A percentile compares a stretch with the other conserved stretches of the same genome.
Evolutionary conservation across 2,329 filamentous ascomycete genomes (phyloP).

Genomic region (Aphanoascus verrucosus): DNA sequence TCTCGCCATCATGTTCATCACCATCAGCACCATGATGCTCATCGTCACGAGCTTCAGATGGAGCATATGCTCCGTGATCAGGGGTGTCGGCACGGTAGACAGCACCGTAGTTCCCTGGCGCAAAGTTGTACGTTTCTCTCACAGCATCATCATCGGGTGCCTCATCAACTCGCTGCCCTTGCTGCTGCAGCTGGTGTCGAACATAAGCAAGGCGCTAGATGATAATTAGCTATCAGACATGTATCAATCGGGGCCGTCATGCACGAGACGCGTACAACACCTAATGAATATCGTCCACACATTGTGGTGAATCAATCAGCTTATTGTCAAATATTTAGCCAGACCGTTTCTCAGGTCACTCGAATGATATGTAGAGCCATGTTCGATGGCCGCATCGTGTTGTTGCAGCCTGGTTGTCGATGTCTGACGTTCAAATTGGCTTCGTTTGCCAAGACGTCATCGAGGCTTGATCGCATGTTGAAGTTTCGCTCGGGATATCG

Average conservation of each 20-base stretch:
- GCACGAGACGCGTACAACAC: conserved; percentile 41
- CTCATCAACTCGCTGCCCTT: conserved; percentile 62
- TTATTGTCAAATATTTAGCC: neutral
- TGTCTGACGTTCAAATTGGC: neutral
- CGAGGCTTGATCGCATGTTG: conserved; percentile 15
- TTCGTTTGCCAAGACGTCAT: conserved; percentile 5
- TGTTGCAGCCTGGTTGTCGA: neutral
- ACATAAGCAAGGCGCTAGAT: conserved; percentile 64
- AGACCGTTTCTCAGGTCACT: neutral
- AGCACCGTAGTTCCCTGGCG: conserved; percentile 72
- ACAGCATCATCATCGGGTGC: conserved; percentile 59
- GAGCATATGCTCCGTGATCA: conserved; percentile 43
- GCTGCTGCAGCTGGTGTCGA: conserved; percentile 59
- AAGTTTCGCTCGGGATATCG: neutral
- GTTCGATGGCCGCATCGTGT: neutral
- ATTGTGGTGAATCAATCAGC: conserved; percentile 32
- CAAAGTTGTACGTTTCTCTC: conserved; percentile 82
- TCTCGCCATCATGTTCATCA: conserved; percentile 16
- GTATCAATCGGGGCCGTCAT: conserved; percentile 10
- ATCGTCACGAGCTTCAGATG: conserved; percentile 13
- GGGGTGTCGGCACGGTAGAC: conserved; percentile 71
- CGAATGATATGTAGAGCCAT: neutral
- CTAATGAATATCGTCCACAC: conserved; percentile 59
- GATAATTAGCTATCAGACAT: conserved; percentile 10
- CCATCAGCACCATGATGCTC: conserved; percentile 19